A percentile compares a stretch with the other conserved stretches of the same genome.
phyloP scores from a whole-genome alignment of 2,329 filamentous ascomycete species.

The Akanthomyces dipterigenus region DNA sequence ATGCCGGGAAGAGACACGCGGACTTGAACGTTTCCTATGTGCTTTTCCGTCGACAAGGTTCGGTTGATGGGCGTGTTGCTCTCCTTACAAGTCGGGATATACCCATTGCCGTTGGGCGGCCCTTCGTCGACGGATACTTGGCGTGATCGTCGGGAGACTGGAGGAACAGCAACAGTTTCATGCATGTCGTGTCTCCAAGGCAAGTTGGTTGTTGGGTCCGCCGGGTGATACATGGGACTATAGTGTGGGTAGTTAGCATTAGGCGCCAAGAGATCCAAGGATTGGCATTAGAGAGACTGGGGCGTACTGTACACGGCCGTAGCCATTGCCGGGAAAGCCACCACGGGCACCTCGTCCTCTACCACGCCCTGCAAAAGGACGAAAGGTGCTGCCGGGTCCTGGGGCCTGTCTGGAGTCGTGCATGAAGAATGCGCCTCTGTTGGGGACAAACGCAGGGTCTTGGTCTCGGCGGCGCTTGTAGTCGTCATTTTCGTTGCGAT shows the following conservation, averaged over 20 bases:
- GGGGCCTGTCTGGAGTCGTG: constrained; percentile 82
- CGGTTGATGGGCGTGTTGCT: constrained; percentile 63
- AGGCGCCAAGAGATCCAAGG: no score
- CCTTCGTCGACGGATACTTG: constrained; percentile 40
- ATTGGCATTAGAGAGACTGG: background rate
- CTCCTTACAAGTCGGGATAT: constrained; percentile 50
- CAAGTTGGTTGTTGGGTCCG: constrained; percentile 60
- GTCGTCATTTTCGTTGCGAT: constrained; percentile 82
- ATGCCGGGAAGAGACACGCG: constrained; percentile 74
- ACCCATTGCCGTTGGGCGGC: constrained; percentile 46
- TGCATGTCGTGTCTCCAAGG: constrained; percentile 96
- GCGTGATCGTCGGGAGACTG: constrained; percentile 34
- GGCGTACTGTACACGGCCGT: constrained; percentile 58
- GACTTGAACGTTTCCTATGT: constrained; percentile 78
- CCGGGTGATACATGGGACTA: constrained; percentile 36
- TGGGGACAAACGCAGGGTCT: constrained; percentile 90
- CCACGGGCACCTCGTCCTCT: constrained; percentile 56
- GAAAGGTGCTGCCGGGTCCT: constrained; percentile 71
- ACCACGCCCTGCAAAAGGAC: constrained; percentile 57
- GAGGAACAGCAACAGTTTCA: constrained; percentile 52
- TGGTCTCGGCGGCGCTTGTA: constrained; percentile 82
- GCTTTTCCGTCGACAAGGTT: constrained; percentile 74
- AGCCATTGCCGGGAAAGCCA: constrained; percentile 47
- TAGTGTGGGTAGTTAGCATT: constrained; percentile 19
- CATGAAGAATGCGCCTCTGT: constrained; percentile 92